Base-by-base conservation (phyloP, 768 basidiomycete genomes). In the Termitomyces sp. region DNA sequence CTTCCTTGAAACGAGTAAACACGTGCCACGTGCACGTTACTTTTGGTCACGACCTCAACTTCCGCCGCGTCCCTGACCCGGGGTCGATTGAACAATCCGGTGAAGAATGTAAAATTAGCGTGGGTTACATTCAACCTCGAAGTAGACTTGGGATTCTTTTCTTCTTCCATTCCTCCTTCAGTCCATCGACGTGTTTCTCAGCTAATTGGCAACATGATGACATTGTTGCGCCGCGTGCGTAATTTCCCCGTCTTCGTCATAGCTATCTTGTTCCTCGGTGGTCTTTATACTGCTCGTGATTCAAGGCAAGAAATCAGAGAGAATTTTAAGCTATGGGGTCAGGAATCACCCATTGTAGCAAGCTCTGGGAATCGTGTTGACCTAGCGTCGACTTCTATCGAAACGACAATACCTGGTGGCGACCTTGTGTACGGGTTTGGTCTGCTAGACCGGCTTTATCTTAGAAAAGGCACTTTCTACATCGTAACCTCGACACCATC, bases 381-480 rank as follows among this genome's bases (percentile, higher is more conserved):
- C 17, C 8, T 43, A 35, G 35, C 42, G 11, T 51, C 48, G 54
- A 61, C 57, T n/a, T 33, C 53, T 19, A 50, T 59, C 33, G 63
- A 66, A 50, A 65, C 66, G 10, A 70, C 60, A 15, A 68, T 73
- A 11, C 71, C 73, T 23, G 64, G 60, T 19, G 60, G 61, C 5
- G 69, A 77, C 48, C 78, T 81, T 48, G 75, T 77, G 10, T 74
- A 80, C 50, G 89, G 91, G 14, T 92, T 88, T 79, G 87, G 87
- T 1, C 70, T 90, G 40, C 82, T 91, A 59, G 82, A 84, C 53
- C 79, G 86, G 55, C 70, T 94, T 3, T 91, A 92, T 71, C 80
- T 91, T 69, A 76, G 81, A 55, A 85, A 89, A 60, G 87, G 88
- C 30, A 89, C 87, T 1, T 79, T 91, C 56, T 85, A 81, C 65